Evolutionary conservation across 768 basidiomycete species (phyloP).

Genomic region (Plicaturopsis crispa): DNA sequence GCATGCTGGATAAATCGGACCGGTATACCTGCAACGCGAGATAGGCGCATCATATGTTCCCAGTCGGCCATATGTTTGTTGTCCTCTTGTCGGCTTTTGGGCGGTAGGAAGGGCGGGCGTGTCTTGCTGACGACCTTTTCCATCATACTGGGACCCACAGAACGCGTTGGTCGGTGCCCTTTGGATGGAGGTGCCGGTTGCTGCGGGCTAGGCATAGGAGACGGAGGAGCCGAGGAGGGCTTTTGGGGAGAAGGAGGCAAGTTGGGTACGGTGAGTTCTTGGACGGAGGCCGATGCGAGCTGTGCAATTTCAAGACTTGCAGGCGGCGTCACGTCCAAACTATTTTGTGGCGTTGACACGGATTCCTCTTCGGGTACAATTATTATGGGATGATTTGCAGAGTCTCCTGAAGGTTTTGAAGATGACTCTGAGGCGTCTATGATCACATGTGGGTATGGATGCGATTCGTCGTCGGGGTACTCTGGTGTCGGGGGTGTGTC

Average conservation of each 20-base stretch:
- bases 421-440: too few relatives aligned
- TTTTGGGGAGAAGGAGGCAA: conserved; percentile 3
- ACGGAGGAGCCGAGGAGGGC: conserved; percentile 21
- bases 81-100: conserved; percentile 73
- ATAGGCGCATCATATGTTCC: conserved; percentile 83
- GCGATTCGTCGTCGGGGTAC: conserved; percentile 1
- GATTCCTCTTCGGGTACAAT: too few relatives aligned
- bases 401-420: too few relatives aligned
- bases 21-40: conserved; percentile 56
- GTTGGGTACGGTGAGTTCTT: too few relatives aligned
- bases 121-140: conserved; percentile 82
- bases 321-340: too few relatives aligned
- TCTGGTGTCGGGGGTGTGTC: conserved; percentile 17
- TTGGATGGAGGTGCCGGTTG: conserved; percentile 10
- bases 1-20: neutral
- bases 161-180: conserved; percentile 38
- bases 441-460: conserved; percentile 32
- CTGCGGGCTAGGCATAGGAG: conserved; percentile 18
- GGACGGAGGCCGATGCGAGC: too few relatives aligned
- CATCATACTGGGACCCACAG: conserved; percentile 59
- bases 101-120: conserved; percentile 78
- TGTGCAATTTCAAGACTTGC: too few relatives aligned
- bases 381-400: too few relatives aligned
- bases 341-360: too few relatives aligned
- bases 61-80: conserved; percentile 79